phyloP scores from a whole-genome alignment of 139 green algal genomes.

The Deuterostichococcus epilithicus region DNA sequence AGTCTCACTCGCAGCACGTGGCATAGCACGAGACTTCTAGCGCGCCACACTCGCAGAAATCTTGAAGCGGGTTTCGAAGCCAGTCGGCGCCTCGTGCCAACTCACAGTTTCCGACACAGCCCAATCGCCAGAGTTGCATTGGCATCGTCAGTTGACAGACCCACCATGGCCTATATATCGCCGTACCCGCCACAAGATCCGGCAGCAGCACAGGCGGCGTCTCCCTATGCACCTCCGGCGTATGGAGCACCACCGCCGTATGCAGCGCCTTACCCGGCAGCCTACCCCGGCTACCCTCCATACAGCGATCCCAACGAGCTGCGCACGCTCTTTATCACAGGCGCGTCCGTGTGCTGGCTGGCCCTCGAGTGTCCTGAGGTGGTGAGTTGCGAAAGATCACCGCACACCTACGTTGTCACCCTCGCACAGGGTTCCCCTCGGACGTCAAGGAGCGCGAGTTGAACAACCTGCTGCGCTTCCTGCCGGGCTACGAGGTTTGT shows the following conservation, averaged over 20 bases:
- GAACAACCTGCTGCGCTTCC: conserved; percentile 90
- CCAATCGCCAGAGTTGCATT: too few species aligned
- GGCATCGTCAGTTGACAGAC: too few species aligned
- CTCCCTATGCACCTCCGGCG: conserved; percentile 8
- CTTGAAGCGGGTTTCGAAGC: too few species aligned
- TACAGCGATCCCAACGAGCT: conserved; percentile 58
- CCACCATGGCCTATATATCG: not conserved
- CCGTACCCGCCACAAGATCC: not conserved
- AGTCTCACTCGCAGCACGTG: too few species aligned
- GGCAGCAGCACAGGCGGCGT: too few species aligned
- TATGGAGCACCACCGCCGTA: not conserved
- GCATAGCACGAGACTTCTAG: too few species aligned
- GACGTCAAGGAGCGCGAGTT: conserved; percentile 91
- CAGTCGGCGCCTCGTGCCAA: too few species aligned
- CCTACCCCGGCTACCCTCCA: not conserved
- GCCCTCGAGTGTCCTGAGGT: too few species aligned
- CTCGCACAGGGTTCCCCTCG: conserved; percentile 64
- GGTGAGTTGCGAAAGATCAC: not conserved
- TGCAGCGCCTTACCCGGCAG: not conserved
- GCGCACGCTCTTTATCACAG: conserved; percentile 81
- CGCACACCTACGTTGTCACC: too few species aligned
- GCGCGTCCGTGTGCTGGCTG: not conserved
- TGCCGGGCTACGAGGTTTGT: conserved; percentile 83
- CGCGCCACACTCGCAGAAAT: too few species aligned
- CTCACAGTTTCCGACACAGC: too few species aligned